phyloP scores from a whole-genome alignment of 768 basidiomycete genomes.

The Kwoniella dejecticola region DNA sequence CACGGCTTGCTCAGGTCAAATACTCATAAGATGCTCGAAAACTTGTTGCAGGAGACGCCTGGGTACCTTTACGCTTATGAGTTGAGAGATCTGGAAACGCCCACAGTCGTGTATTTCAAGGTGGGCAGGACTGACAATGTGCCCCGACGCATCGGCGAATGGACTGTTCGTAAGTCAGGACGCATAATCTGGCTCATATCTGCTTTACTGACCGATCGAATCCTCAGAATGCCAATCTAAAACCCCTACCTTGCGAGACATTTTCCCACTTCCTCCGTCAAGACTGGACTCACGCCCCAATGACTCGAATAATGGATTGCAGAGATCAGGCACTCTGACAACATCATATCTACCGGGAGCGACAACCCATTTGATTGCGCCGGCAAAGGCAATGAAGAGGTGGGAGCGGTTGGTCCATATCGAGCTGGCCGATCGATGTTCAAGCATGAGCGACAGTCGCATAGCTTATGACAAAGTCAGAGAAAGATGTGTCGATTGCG shows the following conservation, averaged over 20 bases:
- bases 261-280: constrained; percentile 43
- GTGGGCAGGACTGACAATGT: constrained; percentile 55
- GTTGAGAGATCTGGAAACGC: constrained; percentile 49
- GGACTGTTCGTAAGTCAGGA: constrained; percentile 47
- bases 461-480: constrained; percentile 20
- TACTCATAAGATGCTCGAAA: no score
- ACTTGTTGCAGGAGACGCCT: constrained; percentile 38
- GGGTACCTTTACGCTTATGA: constrained; percentile 55
- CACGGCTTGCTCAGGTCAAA: not conserved
- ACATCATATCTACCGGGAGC: constrained; percentile 42
- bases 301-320: not conserved
- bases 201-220: not conserved
- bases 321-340: constrained; percentile 3
- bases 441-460: not conserved
- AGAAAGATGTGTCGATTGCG: constrained; percentile 48
- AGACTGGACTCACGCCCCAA: not conserved
- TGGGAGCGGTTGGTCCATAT: constrained; percentile 53
- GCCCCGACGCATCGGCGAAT: constrained; percentile 50
- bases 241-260: constrained; percentile 49
- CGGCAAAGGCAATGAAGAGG: constrained; percentile 37
- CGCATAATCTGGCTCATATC: not conserved
- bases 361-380: constrained; percentile 14
- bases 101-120: constrained; percentile 44
- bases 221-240: constrained; percentile 46
- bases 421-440: constrained; percentile 46